These are phyloP conservation scores for Didymella segeticola DNA, from an alignment of 2,329 filamentous ascomycete genomes.

Conservation along the genomic window DNA sequence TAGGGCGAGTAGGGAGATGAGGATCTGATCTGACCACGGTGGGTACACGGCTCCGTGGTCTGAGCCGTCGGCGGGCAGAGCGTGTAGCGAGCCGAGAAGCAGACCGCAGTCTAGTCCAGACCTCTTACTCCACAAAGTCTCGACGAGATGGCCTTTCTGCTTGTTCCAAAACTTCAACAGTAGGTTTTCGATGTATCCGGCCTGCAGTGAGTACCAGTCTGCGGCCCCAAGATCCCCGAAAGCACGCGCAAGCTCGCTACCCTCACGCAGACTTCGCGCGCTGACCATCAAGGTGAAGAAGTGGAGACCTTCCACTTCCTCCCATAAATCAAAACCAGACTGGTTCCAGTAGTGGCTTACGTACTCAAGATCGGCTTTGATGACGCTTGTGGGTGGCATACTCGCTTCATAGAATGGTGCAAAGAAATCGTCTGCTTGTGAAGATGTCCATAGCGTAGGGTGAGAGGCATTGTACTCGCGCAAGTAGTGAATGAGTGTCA, in stretches of 20 bases:
- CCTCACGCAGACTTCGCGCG: slow-evolving; percentile 45
- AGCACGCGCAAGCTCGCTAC: slow-evolving; percentile 39
- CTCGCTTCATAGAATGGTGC: slow-evolving; percentile 46
- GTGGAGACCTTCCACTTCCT: slow-evolving; percentile 53
- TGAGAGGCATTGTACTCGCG: slow-evolving; percentile 51
- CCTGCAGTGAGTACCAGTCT: slow-evolving; percentile 49
- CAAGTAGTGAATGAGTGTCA: slow-evolving; percentile 52
- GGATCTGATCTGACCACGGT: slow-evolving; percentile 48
- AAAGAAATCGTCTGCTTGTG: slow-evolving; percentile 38
- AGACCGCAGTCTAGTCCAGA: slow-evolving; percentile 49
- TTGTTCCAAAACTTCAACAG: slow-evolving; percentile 49
- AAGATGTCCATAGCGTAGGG: slow-evolving; percentile 44
- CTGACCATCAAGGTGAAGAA: slow-evolving; percentile 52
- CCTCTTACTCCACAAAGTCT: slow-evolving; percentile 43
- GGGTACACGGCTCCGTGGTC: slow-evolving; percentile 35
- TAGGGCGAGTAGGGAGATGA: slow-evolving; percentile 46
- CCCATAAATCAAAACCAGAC: slow-evolving; percentile 54
- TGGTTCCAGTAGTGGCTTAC: slow-evolving; percentile 52
- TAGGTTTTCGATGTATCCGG: slow-evolving; percentile 41
- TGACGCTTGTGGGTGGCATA: slow-evolving; percentile 48
- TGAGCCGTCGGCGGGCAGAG: slow-evolving; percentile 25
- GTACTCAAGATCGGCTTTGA: slow-evolving; percentile 56
- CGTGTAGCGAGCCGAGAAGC: slow-evolving; percentile 49
- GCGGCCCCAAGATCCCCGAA: slow-evolving; percentile 49
- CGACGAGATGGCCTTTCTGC: slow-evolving; percentile 46